Evolutionary conservation across 2,329 filamentous ascomycete genomes (phyloP).

Genomic region (Coniosporium tulheliwenetii): DNA sequence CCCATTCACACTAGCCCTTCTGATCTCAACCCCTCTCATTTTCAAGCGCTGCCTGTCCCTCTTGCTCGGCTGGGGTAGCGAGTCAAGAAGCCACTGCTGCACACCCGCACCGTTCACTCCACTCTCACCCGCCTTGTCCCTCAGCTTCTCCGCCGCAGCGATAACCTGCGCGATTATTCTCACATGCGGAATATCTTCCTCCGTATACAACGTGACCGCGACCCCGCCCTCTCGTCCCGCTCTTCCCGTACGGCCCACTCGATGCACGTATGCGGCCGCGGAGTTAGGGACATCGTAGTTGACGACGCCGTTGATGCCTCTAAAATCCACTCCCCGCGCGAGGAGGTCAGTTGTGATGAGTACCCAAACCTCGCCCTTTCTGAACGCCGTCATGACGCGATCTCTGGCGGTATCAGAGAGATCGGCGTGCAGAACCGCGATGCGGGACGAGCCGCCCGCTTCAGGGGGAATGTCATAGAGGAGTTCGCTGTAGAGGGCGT

Average conservation of each 20-base stretch:
- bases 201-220: conserved; percentile 87
- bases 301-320: conserved; percentile 86
- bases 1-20: conserved; percentile 30
- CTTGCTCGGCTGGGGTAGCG: conserved; percentile 71
- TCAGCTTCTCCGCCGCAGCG: conserved; percentile 60
- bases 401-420: conserved; percentile 63
- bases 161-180: conserved; percentile 93
- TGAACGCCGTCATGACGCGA: conserved; percentile 75
- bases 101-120: conserved; percentile 41
- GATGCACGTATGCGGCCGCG: conserved; percentile 80
- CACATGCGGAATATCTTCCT: conserved; percentile 80
- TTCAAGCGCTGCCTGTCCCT: conserved; percentile 71
- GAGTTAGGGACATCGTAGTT: conserved; percentile 97
- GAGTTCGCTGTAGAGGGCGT: conserved; percentile 75
- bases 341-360: conserved; percentile 91
- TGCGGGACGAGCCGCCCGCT: conserved; percentile 68
- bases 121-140: conserved; percentile 18
- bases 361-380: conserved; percentile 86
- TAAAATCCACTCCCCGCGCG: conserved; percentile 84
- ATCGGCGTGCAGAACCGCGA: conserved; percentile 81
- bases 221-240: conserved; percentile 78
- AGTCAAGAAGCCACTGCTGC: conserved; percentile 76
- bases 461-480: conserved; percentile 86
- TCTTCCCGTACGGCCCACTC: conserved; percentile 78
- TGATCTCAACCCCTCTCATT: conserved; percentile 62